Base-by-base conservation (phyloP, 495 filamentous ascomycete species). In the Tuber brumale region DNA sequence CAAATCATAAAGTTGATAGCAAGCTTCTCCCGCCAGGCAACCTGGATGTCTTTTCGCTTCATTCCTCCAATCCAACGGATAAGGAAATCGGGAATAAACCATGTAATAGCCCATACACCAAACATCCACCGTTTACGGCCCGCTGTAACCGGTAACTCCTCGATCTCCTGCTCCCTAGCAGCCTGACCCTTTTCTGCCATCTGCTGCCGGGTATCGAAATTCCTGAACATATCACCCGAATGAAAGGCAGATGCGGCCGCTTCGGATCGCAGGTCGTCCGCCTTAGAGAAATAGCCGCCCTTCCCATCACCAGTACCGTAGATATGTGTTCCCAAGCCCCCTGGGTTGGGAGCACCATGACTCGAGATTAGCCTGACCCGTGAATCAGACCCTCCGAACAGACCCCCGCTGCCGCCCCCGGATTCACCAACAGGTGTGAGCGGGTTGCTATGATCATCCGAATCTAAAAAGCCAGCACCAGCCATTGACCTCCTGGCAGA, bases 1-100 rank as follows among this genome's bases (percentile, higher is more conserved):
- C 95, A 99, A 82, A 99, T 99, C 84, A 98, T 89, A 79, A 98
- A 85, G 86, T 99, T 99, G 88, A 99, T 99, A 46, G 95, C 95
- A 74, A 98, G 84, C 87, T 99, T 99, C 83, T 99, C 95, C 76
- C 95, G 89, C 95, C 95, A 99, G 4, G 95, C 95, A 77, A 91
- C 87, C 69, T 93, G 92, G n/a, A 99, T 89, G 82, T 99, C 95
- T 83, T 95, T 95, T 70, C 95, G 91, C 79, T 91, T 90, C 91
- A 97, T 97, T 23, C 93, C 88, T 23, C 94, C 94, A 74, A 96
- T 74, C 82, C 87, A 87, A 70, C 90, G 88, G 84, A 97, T 93
- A 69, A 91, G 80, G 80, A 97, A 92, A 83, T 97, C 93, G 31
- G 95, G 95, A 66, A 97, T 86, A 78, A 87, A 94, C 84, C 89